phyloP scores from a whole-genome alignment of 202 grass and related monocot genomes.

The Panicum hallii region DNA sequence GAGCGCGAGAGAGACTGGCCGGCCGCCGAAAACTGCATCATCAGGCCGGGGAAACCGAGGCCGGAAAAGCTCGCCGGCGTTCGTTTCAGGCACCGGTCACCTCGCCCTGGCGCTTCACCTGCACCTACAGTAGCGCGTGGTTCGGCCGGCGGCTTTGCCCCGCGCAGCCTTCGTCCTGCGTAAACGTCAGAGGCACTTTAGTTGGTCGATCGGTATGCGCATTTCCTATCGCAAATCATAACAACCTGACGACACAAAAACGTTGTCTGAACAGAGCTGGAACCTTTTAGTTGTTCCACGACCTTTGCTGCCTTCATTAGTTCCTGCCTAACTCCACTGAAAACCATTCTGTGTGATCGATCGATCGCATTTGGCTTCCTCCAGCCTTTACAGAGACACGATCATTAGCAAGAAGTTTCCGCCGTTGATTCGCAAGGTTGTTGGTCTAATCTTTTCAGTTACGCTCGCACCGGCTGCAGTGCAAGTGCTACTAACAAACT shows the following conservation, averaged over 20 bases:
- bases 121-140: background rate
- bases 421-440: background rate
- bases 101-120: background rate
- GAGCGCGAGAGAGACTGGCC: no score
- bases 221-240: background rate
- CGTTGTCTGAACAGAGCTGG: background rate
- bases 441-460: slow-evolving; percentile 30
- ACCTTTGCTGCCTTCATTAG: background rate
- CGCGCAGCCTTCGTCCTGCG: background rate
- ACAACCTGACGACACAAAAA: background rate
- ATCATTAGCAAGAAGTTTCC: background rate
- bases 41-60: background rate
- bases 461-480: background rate
- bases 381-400: background rate
- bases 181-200: background rate
- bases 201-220: background rate
- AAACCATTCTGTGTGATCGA: background rate
- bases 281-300: background rate
- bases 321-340: slow-evolving; percentile 20
- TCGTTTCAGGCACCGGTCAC: slow-evolving; percentile 22
- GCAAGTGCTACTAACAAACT: background rate
- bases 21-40: background rate
- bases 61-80: slow-evolving; percentile 3
- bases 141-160: background rate
- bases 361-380: background rate